These are phyloP conservation scores for Leptomonas seymouri DNA, from an alignment of 208 protist species.

Conservation along the genomic window DNA sequence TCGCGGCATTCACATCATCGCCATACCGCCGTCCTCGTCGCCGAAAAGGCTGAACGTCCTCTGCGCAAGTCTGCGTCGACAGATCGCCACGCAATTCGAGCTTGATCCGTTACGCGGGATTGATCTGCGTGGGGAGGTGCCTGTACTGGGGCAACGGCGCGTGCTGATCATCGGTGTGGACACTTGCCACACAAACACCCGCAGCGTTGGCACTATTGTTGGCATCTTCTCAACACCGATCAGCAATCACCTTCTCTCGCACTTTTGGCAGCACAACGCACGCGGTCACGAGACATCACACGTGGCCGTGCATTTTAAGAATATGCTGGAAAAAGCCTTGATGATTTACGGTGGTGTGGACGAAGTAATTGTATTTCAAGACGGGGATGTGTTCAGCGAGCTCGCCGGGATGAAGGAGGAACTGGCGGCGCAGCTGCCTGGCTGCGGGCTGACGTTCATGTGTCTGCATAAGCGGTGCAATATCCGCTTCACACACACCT, in stretches of 20 bases:
- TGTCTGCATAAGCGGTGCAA: conserved; percentile 92
- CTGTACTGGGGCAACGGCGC: conserved; percentile 49
- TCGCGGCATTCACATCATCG: conserved; percentile 66
- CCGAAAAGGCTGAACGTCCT: conserved; percentile 41
- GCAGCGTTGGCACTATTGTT: conserved; percentile 70
- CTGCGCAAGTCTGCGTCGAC: conserved; percentile 43
- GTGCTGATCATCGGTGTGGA: conserved; percentile 87
- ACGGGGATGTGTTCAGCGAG: conserved; percentile 88
- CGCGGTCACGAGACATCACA: conserved; percentile 66
- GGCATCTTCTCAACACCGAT: conserved; percentile 65
- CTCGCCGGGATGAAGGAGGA: conserved; percentile 60
- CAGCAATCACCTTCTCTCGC: conserved; percentile 58
- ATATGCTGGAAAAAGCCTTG: conserved; percentile 38
- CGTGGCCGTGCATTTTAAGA: conserved; percentile 60
- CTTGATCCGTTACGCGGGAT: conserved; percentile 75
- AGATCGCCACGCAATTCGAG: conserved; percentile 65
- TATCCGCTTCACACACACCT: conserved; percentile 79
- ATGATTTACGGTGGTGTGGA: conserved; percentile 72
- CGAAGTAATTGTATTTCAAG: conserved; percentile 89
- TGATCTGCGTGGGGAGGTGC: conserved; percentile 63
- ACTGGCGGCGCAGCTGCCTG: conserved; percentile 41
- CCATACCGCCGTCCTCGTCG: conserved; percentile 42
- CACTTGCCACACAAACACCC: conserved; percentile 78
- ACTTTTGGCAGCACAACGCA: conserved; percentile 82
- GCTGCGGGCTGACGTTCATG: conserved; percentile 88